These are phyloP conservation scores for Quercus suber DNA, from an alignment of 306 rosid species.

Conservation along the genomic window DNA sequence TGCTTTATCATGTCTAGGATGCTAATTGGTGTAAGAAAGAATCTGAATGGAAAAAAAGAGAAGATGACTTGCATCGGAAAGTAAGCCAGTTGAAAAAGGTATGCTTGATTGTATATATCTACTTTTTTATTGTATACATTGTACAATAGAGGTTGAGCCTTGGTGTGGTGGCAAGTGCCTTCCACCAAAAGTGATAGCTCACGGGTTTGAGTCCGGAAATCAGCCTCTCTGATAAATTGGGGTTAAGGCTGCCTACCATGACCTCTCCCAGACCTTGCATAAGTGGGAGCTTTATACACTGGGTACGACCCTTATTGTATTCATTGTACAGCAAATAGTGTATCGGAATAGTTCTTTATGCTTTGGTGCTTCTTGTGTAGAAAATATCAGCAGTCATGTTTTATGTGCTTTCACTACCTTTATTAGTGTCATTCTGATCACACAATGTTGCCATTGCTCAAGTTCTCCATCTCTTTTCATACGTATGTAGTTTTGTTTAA, in stretches of 20 bases:
- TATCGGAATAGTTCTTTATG: not conserved
- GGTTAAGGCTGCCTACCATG: too few relatives aligned
- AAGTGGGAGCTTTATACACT: too few relatives aligned
- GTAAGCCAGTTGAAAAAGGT: conserved; percentile 54
- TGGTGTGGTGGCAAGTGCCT: not conserved
- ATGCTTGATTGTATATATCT: conserved; percentile 8
- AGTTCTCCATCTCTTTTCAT: not conserved
- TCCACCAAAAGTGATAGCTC: too few relatives aligned
- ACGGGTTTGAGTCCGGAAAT: too few relatives aligned
- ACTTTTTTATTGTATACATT: not conserved
- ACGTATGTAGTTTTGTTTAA: not conserved
- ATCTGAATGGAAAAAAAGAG: conserved; percentile 49
- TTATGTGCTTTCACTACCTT: not conserved
- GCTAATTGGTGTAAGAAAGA: conserved; percentile 61
- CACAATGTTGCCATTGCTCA: not conserved
- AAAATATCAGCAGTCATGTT: not conserved
- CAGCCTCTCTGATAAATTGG: too few relatives aligned
- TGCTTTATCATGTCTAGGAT: conserved; percentile 32
- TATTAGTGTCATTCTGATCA: not conserved
- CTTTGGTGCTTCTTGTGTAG: not conserved
- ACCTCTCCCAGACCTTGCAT: too few relatives aligned
- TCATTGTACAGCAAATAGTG: not conserved
- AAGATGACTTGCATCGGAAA: conserved; percentile 37
- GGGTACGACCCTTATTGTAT: not conserved
- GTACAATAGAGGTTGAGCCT: too few relatives aligned